These are phyloP conservation scores for Warburgia ugandensis DNA, from an alignment of 164 flowering plant species.

Conservation along the genomic window DNA sequence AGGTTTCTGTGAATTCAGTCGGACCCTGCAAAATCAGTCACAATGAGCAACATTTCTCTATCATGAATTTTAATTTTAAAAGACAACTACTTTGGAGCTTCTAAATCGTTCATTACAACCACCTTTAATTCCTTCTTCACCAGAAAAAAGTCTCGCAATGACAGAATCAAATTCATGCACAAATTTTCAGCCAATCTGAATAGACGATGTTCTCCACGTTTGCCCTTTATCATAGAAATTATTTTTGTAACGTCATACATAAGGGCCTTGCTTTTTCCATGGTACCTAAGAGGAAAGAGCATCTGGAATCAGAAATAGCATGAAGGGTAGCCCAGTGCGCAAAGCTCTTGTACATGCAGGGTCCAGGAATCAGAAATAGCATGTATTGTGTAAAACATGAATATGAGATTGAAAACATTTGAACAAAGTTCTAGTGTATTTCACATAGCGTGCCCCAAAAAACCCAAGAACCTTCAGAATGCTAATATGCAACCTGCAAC, in stretches of 20 bases:
- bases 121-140: conserved; percentile 97
- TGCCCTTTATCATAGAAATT: conserved; percentile 67
- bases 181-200: conserved; percentile 94
- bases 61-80: background rate
- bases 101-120: conserved; percentile 5
- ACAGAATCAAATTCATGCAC: conserved; percentile 89
- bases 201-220: conserved; percentile 93
- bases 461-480: no score
- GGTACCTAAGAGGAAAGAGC: conserved; percentile 48
- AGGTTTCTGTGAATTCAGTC: conserved; percentile 88
- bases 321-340: no score
- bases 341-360: no score
- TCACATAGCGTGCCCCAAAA: no score
- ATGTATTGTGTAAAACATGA: background rate
- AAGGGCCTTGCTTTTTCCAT: conserved; percentile 79
- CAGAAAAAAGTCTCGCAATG: conserved; percentile 73
- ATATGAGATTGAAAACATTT: background rate
- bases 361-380: no score
- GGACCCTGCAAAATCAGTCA: conserved; percentile 60
- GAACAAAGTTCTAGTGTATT: no score
- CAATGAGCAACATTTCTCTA: background rate
- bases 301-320: conserved; percentile 1
- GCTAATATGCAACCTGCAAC: no score
- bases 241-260: conserved; percentile 93
- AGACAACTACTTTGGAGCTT: background rate